Evolutionary conservation across 2,329 filamentous ascomycete genomes (phyloP), one percentile per base, ranked within the genome.

Genomic region (Stagonosporopsis chrysanthemi): DNA sequence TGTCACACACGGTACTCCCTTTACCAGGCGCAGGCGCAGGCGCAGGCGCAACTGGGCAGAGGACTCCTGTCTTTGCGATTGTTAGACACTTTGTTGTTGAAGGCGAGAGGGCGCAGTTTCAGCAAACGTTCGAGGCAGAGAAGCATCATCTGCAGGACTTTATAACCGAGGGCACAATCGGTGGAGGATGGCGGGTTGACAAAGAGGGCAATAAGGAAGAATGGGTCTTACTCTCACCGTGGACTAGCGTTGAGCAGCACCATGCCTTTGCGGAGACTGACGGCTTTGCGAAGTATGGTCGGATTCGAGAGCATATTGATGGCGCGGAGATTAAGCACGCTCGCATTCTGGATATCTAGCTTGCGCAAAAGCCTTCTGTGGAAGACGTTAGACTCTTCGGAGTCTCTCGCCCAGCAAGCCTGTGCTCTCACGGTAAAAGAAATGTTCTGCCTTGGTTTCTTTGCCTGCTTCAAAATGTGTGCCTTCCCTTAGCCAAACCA

Each of bases 161-260:
- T 44, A 64, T 73, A 14, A 68, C 69, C 0, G 67, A 71, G 4
- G 72, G 66, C 5, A 65, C 45, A 2, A 60, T 76, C 31, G 68
- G 69, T 11, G 74, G 75, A 12, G 78, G 78, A 0, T 81, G 76
- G 76, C 70, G 78, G 29, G 58, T 80, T 15, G 79, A 81, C 43
- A 65, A 65, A 9, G 70, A 71, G 8, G 62, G 57, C 2, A 60
- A 62, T 0, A 72, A 75, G 42, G 75, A 80, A 12, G 79, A 82
- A 44, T 81, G 77, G 62, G 74, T 82, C 2, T 39, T 80, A 0
- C 73, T 81, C 17, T 75, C 59, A 26, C 76, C 76, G 0, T 81
- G 78, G 78, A 65, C 67, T 3, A 61, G 64, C 11, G 65, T 77
- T 1, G 67, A 75, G 31, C 66, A 79, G 42, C 75, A 79, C 52